Evolutionary conservation across 176 grass and related monocot species (phyloP).

Genomic region (Coix lacrymajobi): DNA sequence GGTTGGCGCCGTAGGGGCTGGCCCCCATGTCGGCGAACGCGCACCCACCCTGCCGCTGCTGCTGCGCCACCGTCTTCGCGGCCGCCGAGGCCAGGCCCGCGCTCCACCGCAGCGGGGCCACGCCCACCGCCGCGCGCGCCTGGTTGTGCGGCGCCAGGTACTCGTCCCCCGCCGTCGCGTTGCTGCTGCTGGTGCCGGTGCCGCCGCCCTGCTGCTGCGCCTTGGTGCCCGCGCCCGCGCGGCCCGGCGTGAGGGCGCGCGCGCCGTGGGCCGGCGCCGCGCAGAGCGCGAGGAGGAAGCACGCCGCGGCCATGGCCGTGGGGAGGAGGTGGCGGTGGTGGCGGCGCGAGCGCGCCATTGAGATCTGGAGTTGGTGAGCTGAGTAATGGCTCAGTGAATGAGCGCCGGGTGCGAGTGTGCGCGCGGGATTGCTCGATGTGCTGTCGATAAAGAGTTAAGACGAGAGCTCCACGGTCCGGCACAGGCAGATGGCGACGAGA

Average conservation of each 20-base stretch:
- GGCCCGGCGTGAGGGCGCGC: background rate
- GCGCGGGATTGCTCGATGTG: background rate
- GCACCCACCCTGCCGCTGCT: conserved; percentile 38
- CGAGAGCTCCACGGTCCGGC: background rate
- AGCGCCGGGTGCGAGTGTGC: background rate
- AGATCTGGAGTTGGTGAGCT: conserved; percentile 40
- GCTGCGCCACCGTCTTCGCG: conserved; percentile 1
- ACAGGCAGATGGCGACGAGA: conserved; percentile 22
- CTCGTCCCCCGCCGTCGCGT: conserved; percentile 17
- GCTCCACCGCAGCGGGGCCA: conserved; percentile 58
- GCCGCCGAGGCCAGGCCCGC: conserved; percentile 16
- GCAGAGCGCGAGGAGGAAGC: conserved; percentile 21
- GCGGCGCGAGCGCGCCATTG: conserved; percentile 4
- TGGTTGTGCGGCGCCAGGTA: conserved; percentile 63
- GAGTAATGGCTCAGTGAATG: conserved; percentile 32
- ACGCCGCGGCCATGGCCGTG: conserved; percentile 8
- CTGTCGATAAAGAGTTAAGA: conserved; percentile 28
- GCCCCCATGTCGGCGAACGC: conserved; percentile 48
- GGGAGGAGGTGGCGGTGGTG: background rate
- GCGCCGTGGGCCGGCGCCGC: background rate
- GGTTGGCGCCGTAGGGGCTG: conserved; percentile 65
- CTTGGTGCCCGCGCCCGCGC: background rate
- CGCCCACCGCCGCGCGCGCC: conserved; percentile 52
- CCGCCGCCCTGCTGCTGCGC: background rate
- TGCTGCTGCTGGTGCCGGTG: background rate